Conservation (phyloP, 192 early-diverging fungal species). For the Coemansia interrupta region DNA sequence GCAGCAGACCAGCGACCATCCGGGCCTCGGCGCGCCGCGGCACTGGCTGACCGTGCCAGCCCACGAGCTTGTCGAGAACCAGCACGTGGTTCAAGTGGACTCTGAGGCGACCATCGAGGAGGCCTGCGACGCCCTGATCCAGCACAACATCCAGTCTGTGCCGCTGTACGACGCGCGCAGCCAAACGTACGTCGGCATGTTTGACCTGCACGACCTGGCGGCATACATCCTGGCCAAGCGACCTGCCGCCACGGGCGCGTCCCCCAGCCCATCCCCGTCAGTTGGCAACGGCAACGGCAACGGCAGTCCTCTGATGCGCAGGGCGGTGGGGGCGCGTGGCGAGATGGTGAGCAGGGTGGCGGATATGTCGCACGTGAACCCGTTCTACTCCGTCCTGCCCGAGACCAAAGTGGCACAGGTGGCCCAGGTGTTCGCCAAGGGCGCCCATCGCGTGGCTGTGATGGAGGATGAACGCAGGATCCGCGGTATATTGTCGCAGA, state of each 20-base stretch:
- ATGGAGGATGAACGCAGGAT: constrained; percentile 60
- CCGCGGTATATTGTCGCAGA: constrained; percentile 76
- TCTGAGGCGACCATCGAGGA: constrained; percentile 60
- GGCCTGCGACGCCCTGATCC: constrained; percentile 68
- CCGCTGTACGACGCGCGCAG: constrained; percentile 67
- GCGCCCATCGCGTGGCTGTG: constrained; percentile 78
- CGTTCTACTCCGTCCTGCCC: constrained; percentile 76
- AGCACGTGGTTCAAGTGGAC: constrained; percentile 66
- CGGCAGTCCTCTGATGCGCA: not conserved
- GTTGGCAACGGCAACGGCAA: not conserved
- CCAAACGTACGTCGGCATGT: constrained; percentile 74
- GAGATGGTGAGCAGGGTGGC: constrained; percentile 17
- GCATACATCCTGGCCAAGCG: constrained; percentile 63
- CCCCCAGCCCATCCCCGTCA: too few species aligned
- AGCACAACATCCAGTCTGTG: constrained; percentile 74
- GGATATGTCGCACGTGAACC: constrained; percentile 77
- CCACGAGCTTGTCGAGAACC: constrained; percentile 57
- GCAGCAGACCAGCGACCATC: not conserved
- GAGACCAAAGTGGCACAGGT: constrained; percentile 71
- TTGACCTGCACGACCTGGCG: constrained; percentile 81
- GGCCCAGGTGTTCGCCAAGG: constrained; percentile 68
- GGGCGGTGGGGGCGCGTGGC: constrained; percentile 1
- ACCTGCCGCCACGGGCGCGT: too few species aligned
- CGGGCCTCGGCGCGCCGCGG: constrained; percentile 34
- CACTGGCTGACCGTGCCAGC: constrained; percentile 70